Evolutionary conservation across 345 rosid genomes (phyloP).

Genomic region (Eucalyptus curtisii): DNA sequence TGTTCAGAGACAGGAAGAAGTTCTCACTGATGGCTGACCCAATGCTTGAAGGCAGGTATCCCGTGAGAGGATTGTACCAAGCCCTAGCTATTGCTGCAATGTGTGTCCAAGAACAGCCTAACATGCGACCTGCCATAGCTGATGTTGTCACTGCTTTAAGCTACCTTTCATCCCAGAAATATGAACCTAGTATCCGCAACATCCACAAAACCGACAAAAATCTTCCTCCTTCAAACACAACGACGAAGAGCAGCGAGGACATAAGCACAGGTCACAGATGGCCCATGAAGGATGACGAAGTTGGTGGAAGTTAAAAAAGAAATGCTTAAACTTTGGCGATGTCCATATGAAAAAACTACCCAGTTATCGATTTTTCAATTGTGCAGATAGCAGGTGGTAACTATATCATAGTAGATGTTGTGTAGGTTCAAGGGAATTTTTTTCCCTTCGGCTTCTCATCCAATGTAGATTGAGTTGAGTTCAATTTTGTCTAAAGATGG

Average conservation of each 20-base stretch:
- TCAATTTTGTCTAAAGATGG: not conserved
- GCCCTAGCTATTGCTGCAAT: conserved; percentile 88
- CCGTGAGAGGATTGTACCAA: conserved; percentile 72
- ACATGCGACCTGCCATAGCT: conserved; percentile 54
- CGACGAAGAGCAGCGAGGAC: conserved; percentile 1
- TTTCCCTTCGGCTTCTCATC: not conserved
- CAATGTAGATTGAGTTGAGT: conserved; percentile 28
- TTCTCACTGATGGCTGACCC: conserved; percentile 77
- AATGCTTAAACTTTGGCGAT: not conserved
- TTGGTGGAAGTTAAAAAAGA: not conserved
- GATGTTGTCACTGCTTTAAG: conserved; percentile 79
- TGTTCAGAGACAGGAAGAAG: conserved; percentile 74
- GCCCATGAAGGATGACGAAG: not conserved
- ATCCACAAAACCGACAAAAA: conserved; percentile 11
- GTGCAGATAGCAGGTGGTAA: conserved; percentile 10
- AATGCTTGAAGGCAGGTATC: conserved; percentile 58
- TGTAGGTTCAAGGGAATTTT: not conserved
- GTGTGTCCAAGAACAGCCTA: conserved; percentile 93
- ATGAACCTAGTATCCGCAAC: conserved; percentile 21
- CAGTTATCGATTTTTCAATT: conserved; percentile 25
- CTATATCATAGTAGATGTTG: not conserved
- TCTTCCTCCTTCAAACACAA: not conserved
- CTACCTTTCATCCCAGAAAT: conserved; percentile 61
- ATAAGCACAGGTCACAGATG: not conserved
- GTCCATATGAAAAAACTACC: not conserved